Conservation (phyloP, 192 early-diverging fungal genomes). For the Coemansia sp. region DNA sequence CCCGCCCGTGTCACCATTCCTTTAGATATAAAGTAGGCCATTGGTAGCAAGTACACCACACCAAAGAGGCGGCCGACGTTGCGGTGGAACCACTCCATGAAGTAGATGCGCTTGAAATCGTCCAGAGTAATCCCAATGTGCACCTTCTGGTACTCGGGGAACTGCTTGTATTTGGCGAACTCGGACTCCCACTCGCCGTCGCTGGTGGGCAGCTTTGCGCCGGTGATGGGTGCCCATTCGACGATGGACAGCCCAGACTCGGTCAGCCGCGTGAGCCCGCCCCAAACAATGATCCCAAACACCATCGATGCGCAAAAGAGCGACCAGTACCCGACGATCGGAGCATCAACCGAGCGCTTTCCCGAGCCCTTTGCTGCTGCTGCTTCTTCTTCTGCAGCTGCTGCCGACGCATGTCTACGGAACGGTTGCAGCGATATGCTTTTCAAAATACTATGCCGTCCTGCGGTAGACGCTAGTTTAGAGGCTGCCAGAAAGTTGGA, state of each 20-base stretch:
- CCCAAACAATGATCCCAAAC: slow-evolving; percentile 91
- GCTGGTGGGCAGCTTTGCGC: slow-evolving; percentile 85
- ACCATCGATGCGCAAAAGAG: slow-evolving; percentile 83
- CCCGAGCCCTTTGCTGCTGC: neutral
- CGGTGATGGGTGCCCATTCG: slow-evolving; percentile 95
- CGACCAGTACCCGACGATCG: slow-evolving; percentile 92
- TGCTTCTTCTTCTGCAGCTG: neutral
- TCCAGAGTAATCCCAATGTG: slow-evolving; percentile 85
- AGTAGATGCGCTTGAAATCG: slow-evolving; percentile 97
- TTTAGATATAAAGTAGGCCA: slow-evolving; percentile 77
- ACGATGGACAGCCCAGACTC: slow-evolving; percentile 95
- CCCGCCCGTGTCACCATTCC: slow-evolving; percentile 76
- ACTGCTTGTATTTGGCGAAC: slow-evolving; percentile 98
- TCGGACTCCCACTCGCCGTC: slow-evolving; percentile 88
- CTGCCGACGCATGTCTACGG: neutral
- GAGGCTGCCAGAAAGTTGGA: slow-evolving; percentile 15
- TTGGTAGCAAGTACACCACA: slow-evolving; percentile 80
- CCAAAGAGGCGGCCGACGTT: slow-evolving; percentile 94
- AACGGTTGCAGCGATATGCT: neutral
- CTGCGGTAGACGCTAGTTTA: neutral
- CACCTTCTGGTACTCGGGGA: slow-evolving; percentile 94
- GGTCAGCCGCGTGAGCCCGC: slow-evolving; percentile 95
- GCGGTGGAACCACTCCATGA: slow-evolving; percentile 97
- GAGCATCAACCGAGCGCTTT: slow-evolving; percentile 35
- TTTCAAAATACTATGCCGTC: neutral